Evolutionary conservation across 805 yeast genomes (phyloP), one percentile per base, ranked within the genome.

Genomic region (Alloascoidea africana): DNA sequence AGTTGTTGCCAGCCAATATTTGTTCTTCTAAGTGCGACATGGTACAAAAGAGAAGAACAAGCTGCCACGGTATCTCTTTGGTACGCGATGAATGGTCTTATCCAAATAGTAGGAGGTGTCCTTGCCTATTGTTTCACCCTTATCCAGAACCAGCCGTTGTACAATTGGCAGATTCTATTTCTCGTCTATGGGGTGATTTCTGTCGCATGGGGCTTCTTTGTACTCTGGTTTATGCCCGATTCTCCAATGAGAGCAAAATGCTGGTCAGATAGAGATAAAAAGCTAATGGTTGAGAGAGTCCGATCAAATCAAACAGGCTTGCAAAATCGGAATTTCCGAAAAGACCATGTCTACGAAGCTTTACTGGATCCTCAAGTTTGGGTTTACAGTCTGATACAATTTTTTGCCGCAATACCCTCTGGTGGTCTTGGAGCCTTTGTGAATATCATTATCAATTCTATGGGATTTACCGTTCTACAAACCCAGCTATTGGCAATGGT

Each of bases 271-370:
- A 47, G 43, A 18, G 59, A 58, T 37, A 56, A 50, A 38, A 45
- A 48, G 30, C 45, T 50, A 35, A 53, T 51, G 27, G 49, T 52
- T 35, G 46, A 51, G 4, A 47, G 62, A 42, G 49, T 51, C 4
- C 52, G 55, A 27, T 48, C 50, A 18, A n/a, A n/a, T n/a, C 53
- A 52, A 36, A 59, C 62, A 16, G 68, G 66, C 38, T 48, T 54
- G 35, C 53, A 52, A 40, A 55, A 58, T 16, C 46, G 41, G 27
- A 44, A 41, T 32, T 53, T 48, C 49, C 58, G 55, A 36, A 36
- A 37, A 27, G 42, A 45, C 17, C 59, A 54, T 37, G 39, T 52
- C 17, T 36, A 39, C 34, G 59, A 54, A 41, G 44, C 47, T 14
- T 15, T 49, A 13, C 30, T 16, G 14, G 57, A 54, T 41, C 43